Conservation (phyloP, 768 basidiomycete genomes). For the Phanerodontia chrysosporium region DNA sequence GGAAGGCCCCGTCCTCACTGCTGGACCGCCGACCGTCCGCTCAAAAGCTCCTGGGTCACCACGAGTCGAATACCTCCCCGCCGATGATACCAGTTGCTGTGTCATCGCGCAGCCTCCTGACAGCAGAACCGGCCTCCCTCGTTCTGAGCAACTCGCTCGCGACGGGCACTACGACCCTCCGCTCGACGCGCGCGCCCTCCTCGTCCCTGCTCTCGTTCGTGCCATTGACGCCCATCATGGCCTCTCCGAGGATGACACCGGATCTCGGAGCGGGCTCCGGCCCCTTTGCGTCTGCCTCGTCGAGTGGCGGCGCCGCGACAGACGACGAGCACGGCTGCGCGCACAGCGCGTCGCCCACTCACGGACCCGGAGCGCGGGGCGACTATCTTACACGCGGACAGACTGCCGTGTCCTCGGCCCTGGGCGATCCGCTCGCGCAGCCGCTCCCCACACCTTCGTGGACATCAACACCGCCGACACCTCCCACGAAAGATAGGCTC, state of each 20-base stretch:
- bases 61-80: not conserved
- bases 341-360: not conserved
- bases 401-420: not conserved
- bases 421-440: not conserved
- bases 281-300: not conserved
- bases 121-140: not conserved
- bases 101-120: not conserved
- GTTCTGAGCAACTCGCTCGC: slow-evolving; percentile 10
- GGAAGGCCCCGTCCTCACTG: not conserved
- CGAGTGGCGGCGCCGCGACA: not conserved
- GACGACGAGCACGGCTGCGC: not conserved
- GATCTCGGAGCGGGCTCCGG: slow-evolving; percentile 23
- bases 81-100: not conserved
- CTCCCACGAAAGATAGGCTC: slow-evolving; percentile 31
- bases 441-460: slow-evolving; percentile 41
- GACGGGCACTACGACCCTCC: slow-evolving; percentile 9
- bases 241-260: slow-evolving; percentile 56
- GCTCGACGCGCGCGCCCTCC: slow-evolving; percentile 11
- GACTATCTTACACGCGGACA: not conserved
- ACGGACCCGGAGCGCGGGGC: not conserved
- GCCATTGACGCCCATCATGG: slow-evolving; percentile 52
- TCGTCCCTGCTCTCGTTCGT: slow-evolving; percentile 18
- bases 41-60: not conserved
- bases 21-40: slow-evolving; percentile 3
- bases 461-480: slow-evolving; percentile 58